Evolutionary conservation across 1,284 basidiomycete genomes (phyloP).

Genomic region (Cryptococcus sp.): DNA sequence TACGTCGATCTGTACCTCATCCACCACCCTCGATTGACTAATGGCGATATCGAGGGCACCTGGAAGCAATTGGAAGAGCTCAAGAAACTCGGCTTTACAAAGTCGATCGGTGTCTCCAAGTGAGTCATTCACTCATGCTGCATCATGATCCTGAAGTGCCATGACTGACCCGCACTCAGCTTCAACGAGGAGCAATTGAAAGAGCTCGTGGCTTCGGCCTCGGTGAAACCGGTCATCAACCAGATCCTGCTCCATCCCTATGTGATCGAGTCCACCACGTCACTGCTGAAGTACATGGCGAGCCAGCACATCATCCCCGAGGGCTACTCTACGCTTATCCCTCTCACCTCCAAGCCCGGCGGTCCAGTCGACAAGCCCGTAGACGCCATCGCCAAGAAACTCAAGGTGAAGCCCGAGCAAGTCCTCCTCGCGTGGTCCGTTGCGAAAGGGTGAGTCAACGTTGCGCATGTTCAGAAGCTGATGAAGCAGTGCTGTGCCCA

Average conservation of each 20-base stretch:
- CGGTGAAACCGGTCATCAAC: slow-evolving; percentile 68
- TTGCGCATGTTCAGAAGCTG: neutral
- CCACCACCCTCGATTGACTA: slow-evolving; percentile 60
- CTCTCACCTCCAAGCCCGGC: slow-evolving; percentile 64
- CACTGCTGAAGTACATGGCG: slow-evolving; percentile 62
- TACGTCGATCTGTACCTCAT: slow-evolving; percentile 69
- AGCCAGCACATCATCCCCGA: slow-evolving; percentile 67
- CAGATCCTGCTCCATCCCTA: slow-evolving; percentile 75
- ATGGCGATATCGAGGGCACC: slow-evolving; percentile 60
- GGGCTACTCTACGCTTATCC: slow-evolving; percentile 68
- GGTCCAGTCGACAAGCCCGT: slow-evolving; percentile 70
- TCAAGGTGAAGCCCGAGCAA: slow-evolving; percentile 65
- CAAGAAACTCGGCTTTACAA: slow-evolving; percentile 62
- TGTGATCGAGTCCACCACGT: slow-evolving; percentile 62
- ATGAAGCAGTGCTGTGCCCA: slow-evolving; percentile 49
- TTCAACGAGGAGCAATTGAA: slow-evolving; percentile 63
- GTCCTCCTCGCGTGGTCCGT: slow-evolving; percentile 60
- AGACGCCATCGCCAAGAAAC: slow-evolving; percentile 60
- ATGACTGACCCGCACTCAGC: slow-evolving; percentile 21
- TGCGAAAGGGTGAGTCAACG: slow-evolving; percentile 39
- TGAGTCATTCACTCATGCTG: slow-evolving; percentile 26
- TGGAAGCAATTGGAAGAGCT: slow-evolving; percentile 67
- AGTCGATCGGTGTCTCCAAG: slow-evolving; percentile 76
- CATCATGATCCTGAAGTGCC: neutral
- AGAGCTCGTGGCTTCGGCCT: slow-evolving; percentile 61